Evolutionary conservation across 306 rosid species (phyloP).

Genomic region (Arachis stenosperma): DNA sequence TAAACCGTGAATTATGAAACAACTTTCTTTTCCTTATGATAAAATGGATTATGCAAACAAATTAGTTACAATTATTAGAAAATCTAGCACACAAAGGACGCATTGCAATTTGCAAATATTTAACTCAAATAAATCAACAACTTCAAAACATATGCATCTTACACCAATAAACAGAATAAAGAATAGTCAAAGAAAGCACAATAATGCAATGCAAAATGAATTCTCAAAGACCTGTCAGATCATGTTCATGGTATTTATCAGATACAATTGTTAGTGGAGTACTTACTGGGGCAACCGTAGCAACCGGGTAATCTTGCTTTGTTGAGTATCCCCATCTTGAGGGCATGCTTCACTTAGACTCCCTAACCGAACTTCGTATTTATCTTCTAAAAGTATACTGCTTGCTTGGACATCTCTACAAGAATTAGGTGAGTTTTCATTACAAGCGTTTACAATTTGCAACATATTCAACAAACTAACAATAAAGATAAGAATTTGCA

Average conservation of each 20-base stretch:
- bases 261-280: constrained; percentile 15
- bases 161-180: constrained; percentile 10
- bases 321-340: constrained; percentile 90
- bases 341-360: constrained; percentile 75
- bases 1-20: constrained; percentile 1
- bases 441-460: neutral
- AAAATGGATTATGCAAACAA: neutral
- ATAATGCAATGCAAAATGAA: constrained; percentile 30
- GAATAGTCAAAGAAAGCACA: constrained; percentile 30
- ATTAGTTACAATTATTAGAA: constrained; percentile 9
- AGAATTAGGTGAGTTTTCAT: constrained; percentile 41
- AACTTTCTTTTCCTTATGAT: too few relatives aligned
- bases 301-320: constrained; percentile 73
- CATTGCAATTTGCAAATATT: neutral
- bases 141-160: constrained; percentile 10
- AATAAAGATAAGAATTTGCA: neutral
- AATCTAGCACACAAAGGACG: neutral
- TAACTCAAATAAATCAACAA: neutral
- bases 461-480: neutral
- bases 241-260: constrained; percentile 28
- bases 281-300: constrained; percentile 59
- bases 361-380: constrained; percentile 93
- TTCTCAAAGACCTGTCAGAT: neutral
- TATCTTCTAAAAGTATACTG: constrained; percentile 94
- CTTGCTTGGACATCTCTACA: constrained; percentile 94